Base-by-base conservation (phyloP, 768 basidiomycete species). In the Boletus pseudo-olivaceus region DNA sequence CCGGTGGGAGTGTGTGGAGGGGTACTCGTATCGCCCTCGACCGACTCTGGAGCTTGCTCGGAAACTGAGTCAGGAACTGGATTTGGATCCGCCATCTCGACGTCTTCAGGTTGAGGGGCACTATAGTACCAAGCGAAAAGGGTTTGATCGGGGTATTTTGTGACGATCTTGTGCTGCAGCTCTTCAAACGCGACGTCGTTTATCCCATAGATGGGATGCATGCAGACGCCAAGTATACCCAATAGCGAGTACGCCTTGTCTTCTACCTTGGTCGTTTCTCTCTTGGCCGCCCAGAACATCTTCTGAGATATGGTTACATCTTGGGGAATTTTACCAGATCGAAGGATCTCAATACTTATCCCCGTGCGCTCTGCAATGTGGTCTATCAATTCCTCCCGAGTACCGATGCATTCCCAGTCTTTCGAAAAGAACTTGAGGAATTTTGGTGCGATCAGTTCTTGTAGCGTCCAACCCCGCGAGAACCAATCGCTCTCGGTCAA, bases 241-340 rank as follows among this genome's bases (percentile, higher is more conserved):
- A 71, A 35, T 38, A 71, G 47, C 20, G 62, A 70, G 41, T 73
- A 71, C 6, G 70, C 59, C 40, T n/a, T 63, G 38, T 71, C 71
- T 32, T 73, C 70, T 29, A 51, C 27, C 43, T 8, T 48, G 12
- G 56, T 62, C 14, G 70, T 72, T 14, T 58, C 45, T 47, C 70
- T 61, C 14, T 49, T 17, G 1, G 58, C 30, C 17, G 70, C 61
- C 72, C 72, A 72, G 19, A 52, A 57, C 61, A 72, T 65, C 30
- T 42, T 63, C 32, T 62, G 61, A 32, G 67, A 68, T 27, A 66
- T 60, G 15, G 58, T 53, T 11, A 62, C 30, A 1, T 60, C 51
- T 44, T 2, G 42, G 17, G 51, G 55, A 2, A 62, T 63, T 9
- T 33, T 33, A 4, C 47, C 30, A 34, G 30, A 40, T 38, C 26